Conservation (phyloP, 805 yeast genomes). For the Danielia reshetovae region DNA sequence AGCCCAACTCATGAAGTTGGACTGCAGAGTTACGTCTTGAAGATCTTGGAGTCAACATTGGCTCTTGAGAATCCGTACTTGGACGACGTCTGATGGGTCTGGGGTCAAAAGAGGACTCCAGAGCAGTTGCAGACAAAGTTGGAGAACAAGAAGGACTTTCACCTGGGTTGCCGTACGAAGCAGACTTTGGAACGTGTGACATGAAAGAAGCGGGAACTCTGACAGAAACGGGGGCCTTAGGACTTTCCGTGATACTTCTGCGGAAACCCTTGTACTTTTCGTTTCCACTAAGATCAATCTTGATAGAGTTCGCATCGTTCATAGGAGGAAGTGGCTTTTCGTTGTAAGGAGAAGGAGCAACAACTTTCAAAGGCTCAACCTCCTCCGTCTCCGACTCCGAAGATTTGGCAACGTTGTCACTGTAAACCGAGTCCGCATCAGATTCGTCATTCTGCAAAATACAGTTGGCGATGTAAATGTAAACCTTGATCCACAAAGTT, state of each 20-base stretch:
- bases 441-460: slow-evolving; percentile 24
- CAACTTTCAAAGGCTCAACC: slow-evolving; percentile 1
- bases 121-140: neutral
- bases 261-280: slow-evolving; percentile 42
- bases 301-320: slow-evolving; percentile 10
- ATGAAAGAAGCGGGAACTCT: slow-evolving; percentile 3
- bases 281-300: slow-evolving; percentile 25
- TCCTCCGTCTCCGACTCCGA: slow-evolving; percentile 5
- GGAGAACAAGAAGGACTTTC: neutral
- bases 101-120: slow-evolving; percentile 15
- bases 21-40: slow-evolving; percentile 19
- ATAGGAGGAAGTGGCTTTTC: slow-evolving; percentile 4
- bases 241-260: slow-evolving; percentile 24
- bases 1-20: slow-evolving; percentile 8
- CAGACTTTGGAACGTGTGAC: neutral
- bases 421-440: slow-evolving; percentile 5
- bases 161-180: neutral
- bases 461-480: slow-evolving; percentile 36
- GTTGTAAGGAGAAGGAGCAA: neutral
- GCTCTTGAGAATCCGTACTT: slow-evolving; percentile 16
- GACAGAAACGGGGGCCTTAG: slow-evolving; percentile 4
- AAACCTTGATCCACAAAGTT: slow-evolving; percentile 37
- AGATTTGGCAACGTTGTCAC: no score
- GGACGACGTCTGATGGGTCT: slow-evolving; percentile 2
- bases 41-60: slow-evolving; percentile 23